These are phyloP conservation scores for Schizophyllum commune DNA, from an alignment of 1,284 basidiomycete genomes.

Conservation along the genomic window DNA sequence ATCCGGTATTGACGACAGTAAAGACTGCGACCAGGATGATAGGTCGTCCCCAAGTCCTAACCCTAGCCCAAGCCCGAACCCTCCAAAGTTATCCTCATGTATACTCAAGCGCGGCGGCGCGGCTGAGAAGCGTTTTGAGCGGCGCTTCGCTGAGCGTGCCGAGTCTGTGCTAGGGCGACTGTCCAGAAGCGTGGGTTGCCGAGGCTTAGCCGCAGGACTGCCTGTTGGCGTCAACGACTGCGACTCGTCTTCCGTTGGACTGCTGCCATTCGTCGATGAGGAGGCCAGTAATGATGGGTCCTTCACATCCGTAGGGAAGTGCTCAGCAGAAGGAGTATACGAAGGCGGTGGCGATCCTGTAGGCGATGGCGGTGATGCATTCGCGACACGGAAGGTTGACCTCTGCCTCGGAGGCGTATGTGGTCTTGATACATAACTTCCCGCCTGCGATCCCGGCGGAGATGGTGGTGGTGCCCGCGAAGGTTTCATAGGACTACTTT, in stretches of 20 bases:
- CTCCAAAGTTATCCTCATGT: neutral
- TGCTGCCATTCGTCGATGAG: constrained; percentile 22
- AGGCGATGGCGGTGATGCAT: constrained; percentile 18
- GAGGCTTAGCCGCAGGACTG: neutral
- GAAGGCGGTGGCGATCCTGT: constrained; percentile 36
- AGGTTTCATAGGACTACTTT: constrained; percentile 4
- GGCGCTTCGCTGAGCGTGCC: neutral
- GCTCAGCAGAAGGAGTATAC: constrained; percentile 22
- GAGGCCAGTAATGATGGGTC: constrained; percentile 3
- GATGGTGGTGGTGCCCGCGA: constrained; percentile 13
- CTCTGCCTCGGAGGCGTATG: constrained; percentile 24
- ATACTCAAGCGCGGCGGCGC: neutral
- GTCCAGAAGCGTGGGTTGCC: neutral
- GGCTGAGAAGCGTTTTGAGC: neutral
- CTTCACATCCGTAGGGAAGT: constrained; percentile 11
- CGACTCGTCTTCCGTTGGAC: neutral
- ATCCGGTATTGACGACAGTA: constrained; percentile 11
- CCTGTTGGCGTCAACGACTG: neutral
- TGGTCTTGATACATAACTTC: constrained; percentile 7
- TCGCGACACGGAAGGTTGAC: constrained; percentile 31
- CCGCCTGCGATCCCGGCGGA: constrained; percentile 10
- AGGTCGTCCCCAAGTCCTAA: constrained; percentile 5
- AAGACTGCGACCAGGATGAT: constrained; percentile 10
- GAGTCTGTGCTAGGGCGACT: neutral
- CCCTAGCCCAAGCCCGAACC: constrained; percentile 7